phyloP scores from a whole-genome alignment of 352 stramenopile genomes.

The Elongisporangium prolatum region DNA sequence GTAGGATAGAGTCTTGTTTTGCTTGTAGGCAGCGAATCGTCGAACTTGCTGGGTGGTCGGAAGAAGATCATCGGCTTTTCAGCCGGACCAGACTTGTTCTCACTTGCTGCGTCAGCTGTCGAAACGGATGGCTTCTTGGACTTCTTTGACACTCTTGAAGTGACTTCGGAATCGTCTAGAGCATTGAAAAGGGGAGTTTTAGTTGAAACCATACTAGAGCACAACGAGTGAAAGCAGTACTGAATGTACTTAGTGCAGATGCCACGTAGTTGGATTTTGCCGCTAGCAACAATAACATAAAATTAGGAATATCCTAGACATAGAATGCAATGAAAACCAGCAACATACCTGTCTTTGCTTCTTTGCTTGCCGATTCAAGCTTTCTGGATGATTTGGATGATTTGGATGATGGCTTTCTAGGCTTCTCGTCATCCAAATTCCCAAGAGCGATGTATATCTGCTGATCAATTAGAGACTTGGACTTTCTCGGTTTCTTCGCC shows the following conservation, averaged over 20 bases:
- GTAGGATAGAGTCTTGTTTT: background rate
- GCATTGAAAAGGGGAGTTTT: background rate
- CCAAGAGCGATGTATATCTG: background rate
- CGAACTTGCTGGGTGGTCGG: slow-evolving; percentile 11
- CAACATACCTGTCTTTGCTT: no score
- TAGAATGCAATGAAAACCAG: no score
- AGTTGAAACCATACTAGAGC: background rate
- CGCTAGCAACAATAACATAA: no score
- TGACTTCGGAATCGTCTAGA: background rate
- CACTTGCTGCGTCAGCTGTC: background rate
- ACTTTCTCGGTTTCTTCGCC: background rate
- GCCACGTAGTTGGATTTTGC: no score
- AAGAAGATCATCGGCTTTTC: slow-evolving; percentile 1
- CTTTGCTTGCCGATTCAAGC: no score
- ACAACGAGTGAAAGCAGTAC: background rate
- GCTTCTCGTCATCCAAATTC: background rate
- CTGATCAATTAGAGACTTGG: background rate
- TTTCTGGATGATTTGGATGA: background rate
- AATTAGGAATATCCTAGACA: no score
- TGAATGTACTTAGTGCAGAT: background rate
- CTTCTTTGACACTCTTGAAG: background rate
- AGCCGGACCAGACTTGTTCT: background rate
- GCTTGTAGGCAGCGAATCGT: background rate
- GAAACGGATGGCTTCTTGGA: background rate
- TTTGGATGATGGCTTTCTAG: background rate